Conservation (phyloP, 2,329 filamentous ascomycete species). For the Alternaria consortialis region DNA sequence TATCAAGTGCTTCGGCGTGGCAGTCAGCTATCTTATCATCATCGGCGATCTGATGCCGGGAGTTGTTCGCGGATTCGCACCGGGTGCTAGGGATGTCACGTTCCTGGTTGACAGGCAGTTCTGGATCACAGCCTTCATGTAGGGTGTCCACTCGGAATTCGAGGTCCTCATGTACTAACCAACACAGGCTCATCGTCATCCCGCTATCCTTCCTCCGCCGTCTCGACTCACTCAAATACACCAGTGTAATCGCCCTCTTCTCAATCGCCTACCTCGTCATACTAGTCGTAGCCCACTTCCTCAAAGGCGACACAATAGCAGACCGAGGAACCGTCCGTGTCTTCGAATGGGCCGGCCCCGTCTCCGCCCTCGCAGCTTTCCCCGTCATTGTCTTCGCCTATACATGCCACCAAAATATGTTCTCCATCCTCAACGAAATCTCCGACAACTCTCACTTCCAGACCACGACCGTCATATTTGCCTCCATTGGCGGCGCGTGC, state of each 20-base stretch:
- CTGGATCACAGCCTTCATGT: slow-evolving; percentile 98
- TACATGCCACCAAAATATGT: slow-evolving; percentile 99
- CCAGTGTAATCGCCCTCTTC: slow-evolving; percentile 86
- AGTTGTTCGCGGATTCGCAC: slow-evolving; percentile 82
- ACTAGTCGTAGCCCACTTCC: slow-evolving; percentile 91
- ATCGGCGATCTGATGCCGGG: slow-evolving; percentile 98
- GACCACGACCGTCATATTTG: slow-evolving; percentile 78
- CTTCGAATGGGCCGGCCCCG: slow-evolving; percentile 79
- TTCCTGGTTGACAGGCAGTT: slow-evolving; percentile 92
- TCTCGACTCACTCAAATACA: slow-evolving; percentile 96
- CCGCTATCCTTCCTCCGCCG: slow-evolving; percentile 90
- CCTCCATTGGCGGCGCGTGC: slow-evolving; percentile 89
- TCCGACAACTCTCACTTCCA: slow-evolving; percentile 80
- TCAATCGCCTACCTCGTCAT: slow-evolving; percentile 95
- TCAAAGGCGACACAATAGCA: slow-evolving; percentile 76
- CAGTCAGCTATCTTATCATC: slow-evolving; percentile 97
- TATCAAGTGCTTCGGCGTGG: slow-evolving; percentile 97
- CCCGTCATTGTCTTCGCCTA: slow-evolving; percentile 99
- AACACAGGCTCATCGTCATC: slow-evolving; percentile 81
- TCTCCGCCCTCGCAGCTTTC: slow-evolving; percentile 82
- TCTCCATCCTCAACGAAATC: slow-evolving; percentile 97
- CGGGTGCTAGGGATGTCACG: slow-evolving; percentile 67
- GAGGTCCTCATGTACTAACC: slow-evolving; percentile 18
- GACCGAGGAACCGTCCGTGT: slow-evolving; percentile 78
- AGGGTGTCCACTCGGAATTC: slow-evolving; percentile 30